Evolutionary conservation across 805 yeast species (phyloP), one percentile per base, ranked within the genome.

Genomic region (Komagataella ulmi): DNA sequence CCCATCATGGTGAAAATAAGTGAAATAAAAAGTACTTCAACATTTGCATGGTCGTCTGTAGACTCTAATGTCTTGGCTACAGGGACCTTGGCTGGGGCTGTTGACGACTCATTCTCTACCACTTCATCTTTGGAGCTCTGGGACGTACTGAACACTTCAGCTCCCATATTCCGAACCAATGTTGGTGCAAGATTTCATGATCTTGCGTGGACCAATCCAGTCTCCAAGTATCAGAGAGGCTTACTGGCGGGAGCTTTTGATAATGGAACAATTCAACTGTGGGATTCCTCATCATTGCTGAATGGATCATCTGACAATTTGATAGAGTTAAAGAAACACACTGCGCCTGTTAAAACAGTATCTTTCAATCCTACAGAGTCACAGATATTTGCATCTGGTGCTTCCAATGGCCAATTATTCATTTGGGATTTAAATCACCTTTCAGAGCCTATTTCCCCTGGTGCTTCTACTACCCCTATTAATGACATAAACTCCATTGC

Each of bases 21-120:
- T 66, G 97, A 90, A 67, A 80, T 88, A 61, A 74, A 79, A 55
- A 77, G 88, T 59, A 87, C 97, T 12, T 90, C 97, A 50, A 83
- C 96, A n/a, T 88, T 93, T 70, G 95, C 98, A 47, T 91, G 98
- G 97, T 87, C 96, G 48, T 79, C 82, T 57, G 86, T 80, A 58
- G 65, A 73, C 46, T 68, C 81, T 55, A 97, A 97, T 17, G 67
- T 79, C 51, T 64, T 93, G 57, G 97, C 89, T 19, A 80, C 96
- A 1, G 99, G 97, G 19, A 85, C 97, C 0, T 85, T 88, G n/a
- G 90, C 98, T 0, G 98, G 98, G 6, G 95, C 97, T 12, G 85
- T 93, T 59, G 97, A 88, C 64, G 86, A 85, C 46, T 81, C 84
- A 63, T 90, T 90, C 66, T 81, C 90, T 45, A 80, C 93, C 18